Evolutionary conservation across 352 stramenopile genomes (phyloP).

Genomic region (Globisporangium mamillatum): DNA sequence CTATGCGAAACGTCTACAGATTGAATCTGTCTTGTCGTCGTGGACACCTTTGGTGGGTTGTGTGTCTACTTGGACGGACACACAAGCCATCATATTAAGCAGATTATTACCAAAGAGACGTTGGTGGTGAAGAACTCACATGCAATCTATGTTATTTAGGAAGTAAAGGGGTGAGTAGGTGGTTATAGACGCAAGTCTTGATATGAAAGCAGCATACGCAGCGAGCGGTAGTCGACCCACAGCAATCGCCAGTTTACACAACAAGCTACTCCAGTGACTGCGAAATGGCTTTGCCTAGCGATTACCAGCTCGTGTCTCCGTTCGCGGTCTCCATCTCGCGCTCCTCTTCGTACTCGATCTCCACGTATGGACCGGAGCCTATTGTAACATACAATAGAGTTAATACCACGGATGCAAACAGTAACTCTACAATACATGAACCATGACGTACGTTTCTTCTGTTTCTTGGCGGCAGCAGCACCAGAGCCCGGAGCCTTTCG

Average conservation of each 20-base stretch:
- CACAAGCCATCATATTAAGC: neutral
- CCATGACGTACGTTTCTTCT: conserved; percentile 51
- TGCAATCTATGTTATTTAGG: conserved; percentile 3
- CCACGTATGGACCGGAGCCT: conserved; percentile 67
- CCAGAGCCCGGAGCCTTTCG: conserved; percentile 47
- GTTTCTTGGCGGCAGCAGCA: conserved; percentile 44
- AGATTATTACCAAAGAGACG: neutral
- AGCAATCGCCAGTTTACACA: neutral
- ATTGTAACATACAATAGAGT: neutral
- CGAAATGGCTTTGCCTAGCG: neutral
- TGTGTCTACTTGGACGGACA: neutral
- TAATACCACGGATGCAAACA: conserved; percentile 1
- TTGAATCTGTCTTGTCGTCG: neutral
- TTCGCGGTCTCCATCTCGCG: conserved; percentile 47
- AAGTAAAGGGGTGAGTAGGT: neutral
- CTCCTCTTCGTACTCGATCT: conserved; percentile 88
- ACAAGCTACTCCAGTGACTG: neutral
- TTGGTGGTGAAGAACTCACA: neutral
- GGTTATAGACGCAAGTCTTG: neutral
- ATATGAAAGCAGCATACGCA: neutral
- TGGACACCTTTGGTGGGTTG: neutral
- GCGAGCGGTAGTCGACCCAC: neutral
- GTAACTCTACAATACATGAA: neutral
- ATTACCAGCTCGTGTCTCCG: conserved; percentile 54
- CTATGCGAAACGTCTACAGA: neutral